Evolutionary conservation across 2,329 filamentous ascomycete species (phyloP).

Genomic region (Neurospora crassa): DNA sequence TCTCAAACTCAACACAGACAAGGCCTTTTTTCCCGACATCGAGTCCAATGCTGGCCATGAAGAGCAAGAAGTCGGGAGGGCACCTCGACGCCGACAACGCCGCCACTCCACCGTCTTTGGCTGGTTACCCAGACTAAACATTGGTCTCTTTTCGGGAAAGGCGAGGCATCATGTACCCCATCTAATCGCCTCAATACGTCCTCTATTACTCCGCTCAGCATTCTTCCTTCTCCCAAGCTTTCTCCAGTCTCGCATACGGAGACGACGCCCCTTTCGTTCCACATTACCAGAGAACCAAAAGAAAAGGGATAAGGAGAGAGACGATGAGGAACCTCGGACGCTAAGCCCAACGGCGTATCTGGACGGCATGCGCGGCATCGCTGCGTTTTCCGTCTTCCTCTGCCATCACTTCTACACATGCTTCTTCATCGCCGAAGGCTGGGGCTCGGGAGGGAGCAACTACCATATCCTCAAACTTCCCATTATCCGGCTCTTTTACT

Average conservation of each 20-base stretch:
- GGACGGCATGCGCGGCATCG: constrained; percentile 47
- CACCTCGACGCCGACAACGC: not conserved
- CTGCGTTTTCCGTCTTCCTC: constrained; percentile 46
- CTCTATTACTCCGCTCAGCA: constrained; percentile 27
- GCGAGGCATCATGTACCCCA: not conserved
- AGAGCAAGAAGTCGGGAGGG: not conserved
- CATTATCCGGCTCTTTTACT: constrained; percentile 43
- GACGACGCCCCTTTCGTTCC: not conserved
- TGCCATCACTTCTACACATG: constrained; percentile 47
- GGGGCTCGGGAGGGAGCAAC: constrained; percentile 33
- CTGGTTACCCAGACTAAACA: not conserved
- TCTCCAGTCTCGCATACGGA: constrained; percentile 30
- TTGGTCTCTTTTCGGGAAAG: not conserved
- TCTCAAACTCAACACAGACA: not conserved
- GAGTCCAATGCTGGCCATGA: not conserved
- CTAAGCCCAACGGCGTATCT: constrained; percentile 47
- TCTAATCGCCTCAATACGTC: constrained; percentile 2
- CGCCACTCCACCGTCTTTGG: not conserved
- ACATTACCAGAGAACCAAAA: constrained; percentile 21
- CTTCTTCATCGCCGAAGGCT: constrained; percentile 42
- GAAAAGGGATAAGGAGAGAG: constrained; percentile 10
- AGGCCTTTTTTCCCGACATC: not conserved
- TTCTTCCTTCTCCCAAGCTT: constrained; percentile 46
- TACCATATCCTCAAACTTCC: constrained; percentile 41
- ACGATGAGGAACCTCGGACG: constrained; percentile 8